Evolutionary conservation across 768 basidiomycete genomes (phyloP), one percentile per base, ranked within the genome.

Genomic region (Lactarius sanguifluus): DNA sequence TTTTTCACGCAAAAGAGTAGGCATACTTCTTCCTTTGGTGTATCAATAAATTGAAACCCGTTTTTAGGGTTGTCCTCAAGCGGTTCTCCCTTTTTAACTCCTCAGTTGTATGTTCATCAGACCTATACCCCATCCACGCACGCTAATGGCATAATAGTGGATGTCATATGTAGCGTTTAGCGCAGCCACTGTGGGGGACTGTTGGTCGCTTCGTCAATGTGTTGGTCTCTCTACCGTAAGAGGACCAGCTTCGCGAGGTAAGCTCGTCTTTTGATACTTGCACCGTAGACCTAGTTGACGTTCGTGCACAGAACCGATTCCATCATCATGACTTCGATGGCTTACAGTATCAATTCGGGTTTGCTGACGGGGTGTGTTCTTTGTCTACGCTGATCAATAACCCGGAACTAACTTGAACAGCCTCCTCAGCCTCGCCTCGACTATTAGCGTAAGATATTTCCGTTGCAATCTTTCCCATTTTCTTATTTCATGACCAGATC

Each of bases 171-270:
- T 78, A 30, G 84, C 82, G 1, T 32, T 76, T 12, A 80, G 81
- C 40, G 79, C 80, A 62, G 81, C 82, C 30, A 81, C 81, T n/a
- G 79, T 79, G 18, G 79, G 82, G 12, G 83, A 84, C 69, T 82
- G 64, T 75, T 83, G 64, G 83, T 84, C 57, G 84, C 83, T 3
- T 65, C 74, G 57, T 75, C 81, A 13, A 77, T 85, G 62, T 82
- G 81, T 70, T 83, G 80, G 68, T 82, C 80, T 64, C 75, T 85
- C 57, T 77, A 76, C n/a, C 77, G 76, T n/a, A 74, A 75, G 69
- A 78, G 80, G 34, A 83, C 83, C n/a, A 82, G 82, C 20, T 79
- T 82, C 64, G 64, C 73, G 55, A 73, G 78, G 82, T 79, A 62
- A 68, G 75, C 72, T 38, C 28, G 5, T 52, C 66, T 34, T 15